These are phyloP conservation scores for Galeopsis tetrahit DNA, from an alignment of 257 asterid genomes.

Conservation along the genomic window DNA sequence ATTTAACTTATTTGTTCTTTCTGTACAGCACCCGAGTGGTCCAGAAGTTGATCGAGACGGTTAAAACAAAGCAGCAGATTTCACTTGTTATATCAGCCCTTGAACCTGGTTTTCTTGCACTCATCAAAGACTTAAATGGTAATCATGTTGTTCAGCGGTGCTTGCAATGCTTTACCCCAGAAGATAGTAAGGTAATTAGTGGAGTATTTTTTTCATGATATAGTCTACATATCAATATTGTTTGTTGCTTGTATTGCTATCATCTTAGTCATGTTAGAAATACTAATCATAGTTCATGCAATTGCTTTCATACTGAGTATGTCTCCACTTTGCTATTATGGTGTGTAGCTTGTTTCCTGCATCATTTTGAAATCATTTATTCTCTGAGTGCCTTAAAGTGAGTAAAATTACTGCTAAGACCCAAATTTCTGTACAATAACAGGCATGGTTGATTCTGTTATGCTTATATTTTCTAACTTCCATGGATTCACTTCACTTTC, in stretches of 20 bases:
- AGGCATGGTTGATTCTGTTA: not conserved
- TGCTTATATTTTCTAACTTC: not conserved
- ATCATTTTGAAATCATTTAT: slow-evolving; percentile 8
- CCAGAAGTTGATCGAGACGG: slow-evolving; percentile 89
- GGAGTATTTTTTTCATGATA: slow-evolving; percentile 1
- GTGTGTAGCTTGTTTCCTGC: slow-evolving; percentile 22
- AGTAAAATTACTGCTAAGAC: not conserved
- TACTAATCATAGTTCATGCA: not conserved
- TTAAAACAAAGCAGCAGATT: slow-evolving; percentile 68
- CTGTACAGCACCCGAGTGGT: slow-evolving; percentile 86
- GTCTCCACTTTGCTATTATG: slow-evolving; percentile 1
- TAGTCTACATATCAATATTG: not conserved
- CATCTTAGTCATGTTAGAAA: not conserved
- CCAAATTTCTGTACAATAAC: slow-evolving; percentile 6
- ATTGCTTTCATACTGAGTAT: not conserved
- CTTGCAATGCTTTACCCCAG: slow-evolving; percentile 72
- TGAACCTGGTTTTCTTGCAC: slow-evolving; percentile 87
- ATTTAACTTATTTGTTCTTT: slow-evolving; percentile 27
- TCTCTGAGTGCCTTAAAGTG: not conserved
- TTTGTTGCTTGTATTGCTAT: slow-evolving; percentile 11
- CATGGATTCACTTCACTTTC: slow-evolving; percentile 4
- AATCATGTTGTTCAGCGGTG: slow-evolving; percentile 91
- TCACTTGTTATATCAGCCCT: slow-evolving; percentile 70
- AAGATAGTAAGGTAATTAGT: slow-evolving; percentile 70
- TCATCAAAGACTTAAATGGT: slow-evolving; percentile 85